Conservation (phyloP, 805 yeast species). For the Blastobotrys terrestris region DNA sequence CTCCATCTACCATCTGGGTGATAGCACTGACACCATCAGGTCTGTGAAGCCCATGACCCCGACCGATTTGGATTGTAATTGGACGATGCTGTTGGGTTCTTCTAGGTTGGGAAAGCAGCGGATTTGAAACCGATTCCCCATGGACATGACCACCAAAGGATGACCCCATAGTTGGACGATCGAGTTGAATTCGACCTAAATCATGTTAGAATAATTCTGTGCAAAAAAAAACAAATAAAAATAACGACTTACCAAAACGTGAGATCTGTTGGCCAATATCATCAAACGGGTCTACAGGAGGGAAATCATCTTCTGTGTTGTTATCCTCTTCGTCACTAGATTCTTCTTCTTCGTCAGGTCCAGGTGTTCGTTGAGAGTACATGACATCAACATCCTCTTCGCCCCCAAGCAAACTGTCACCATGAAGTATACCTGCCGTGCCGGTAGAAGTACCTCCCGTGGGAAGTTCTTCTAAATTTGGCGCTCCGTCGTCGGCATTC, state of each 20-base stretch:
- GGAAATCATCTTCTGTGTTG: constrained; percentile 23
- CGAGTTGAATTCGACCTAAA: constrained; percentile 8
- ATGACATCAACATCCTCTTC: constrained; percentile 14
- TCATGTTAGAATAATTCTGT: constrained; percentile 1
- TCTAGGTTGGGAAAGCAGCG: constrained; percentile 10
- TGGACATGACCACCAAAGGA: constrained; percentile 3
- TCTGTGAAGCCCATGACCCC: background rate
- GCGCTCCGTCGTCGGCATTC: constrained; percentile 11
- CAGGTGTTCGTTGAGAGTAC: constrained; percentile 7
- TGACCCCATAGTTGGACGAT: constrained; percentile 6
- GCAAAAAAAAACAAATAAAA: background rate
- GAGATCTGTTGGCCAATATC: constrained; percentile 15
- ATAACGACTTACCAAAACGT: background rate
- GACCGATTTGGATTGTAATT: background rate
- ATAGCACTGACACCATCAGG: constrained; percentile 5
- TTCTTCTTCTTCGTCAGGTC: constrained; percentile 6
- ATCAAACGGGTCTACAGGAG: constrained; percentile 13
- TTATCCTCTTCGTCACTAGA: constrained; percentile 28
- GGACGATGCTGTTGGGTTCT: background rate
- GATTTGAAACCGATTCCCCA: constrained; percentile 12
- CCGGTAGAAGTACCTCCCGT: background rate
- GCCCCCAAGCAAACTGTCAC: constrained; percentile 1
- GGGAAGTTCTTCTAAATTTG: constrained; percentile 8
- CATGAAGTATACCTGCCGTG: constrained; percentile 5
- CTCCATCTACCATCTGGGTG: constrained; percentile 4